phyloP scores from a whole-genome alignment of 1,139 yeast genomes.

The Blastobotrys niveus region DNA sequence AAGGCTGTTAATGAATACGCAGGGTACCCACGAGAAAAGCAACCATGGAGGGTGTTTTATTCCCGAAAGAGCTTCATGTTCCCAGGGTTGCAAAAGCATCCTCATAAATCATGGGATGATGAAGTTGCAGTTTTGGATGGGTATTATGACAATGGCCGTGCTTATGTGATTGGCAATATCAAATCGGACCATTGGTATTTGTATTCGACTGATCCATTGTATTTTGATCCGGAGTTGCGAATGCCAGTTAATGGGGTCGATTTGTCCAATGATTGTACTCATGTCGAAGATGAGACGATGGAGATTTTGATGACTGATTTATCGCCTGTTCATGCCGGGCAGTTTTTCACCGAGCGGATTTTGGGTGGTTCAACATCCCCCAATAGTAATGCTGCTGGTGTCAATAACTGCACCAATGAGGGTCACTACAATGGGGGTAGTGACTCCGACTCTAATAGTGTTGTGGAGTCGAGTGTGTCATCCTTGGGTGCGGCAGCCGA shows the following conservation, averaged over 20 bases:
- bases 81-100: slow-evolving; percentile 74
- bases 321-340: slow-evolving; percentile 50
- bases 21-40: slow-evolving; percentile 29
- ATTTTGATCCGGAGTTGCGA: slow-evolving; percentile 17
- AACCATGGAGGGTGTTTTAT: slow-evolving; percentile 70
- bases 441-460: slow-evolving; percentile 16
- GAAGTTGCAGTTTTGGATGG: slow-evolving; percentile 65
- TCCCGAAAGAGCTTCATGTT: slow-evolving; percentile 91
- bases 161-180: slow-evolving; percentile 76
- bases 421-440: slow-evolving; percentile 18
- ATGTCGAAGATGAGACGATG: slow-evolving; percentile 61
- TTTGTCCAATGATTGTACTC: slow-evolving; percentile 12
- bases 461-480: slow-evolving; percentile 26
- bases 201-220: slow-evolving; percentile 52
- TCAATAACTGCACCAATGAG: slow-evolving; percentile 25
- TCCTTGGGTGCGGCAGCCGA: slow-evolving; percentile 41
- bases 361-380: slow-evolving; percentile 27
- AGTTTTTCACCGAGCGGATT: slow-evolving; percentile 58
- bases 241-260: slow-evolving; percentile 16
- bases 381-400: too few relatives aligned
- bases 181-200: slow-evolving; percentile 88
- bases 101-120: slow-evolving; percentile 79
- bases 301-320: slow-evolving; percentile 91
- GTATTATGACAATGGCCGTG: slow-evolving; percentile 47
- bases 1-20: slow-evolving; percentile 47